Conservation (phyloP, 2,329 filamentous ascomycete genomes). For the Chaetomium olivaceum region DNA sequence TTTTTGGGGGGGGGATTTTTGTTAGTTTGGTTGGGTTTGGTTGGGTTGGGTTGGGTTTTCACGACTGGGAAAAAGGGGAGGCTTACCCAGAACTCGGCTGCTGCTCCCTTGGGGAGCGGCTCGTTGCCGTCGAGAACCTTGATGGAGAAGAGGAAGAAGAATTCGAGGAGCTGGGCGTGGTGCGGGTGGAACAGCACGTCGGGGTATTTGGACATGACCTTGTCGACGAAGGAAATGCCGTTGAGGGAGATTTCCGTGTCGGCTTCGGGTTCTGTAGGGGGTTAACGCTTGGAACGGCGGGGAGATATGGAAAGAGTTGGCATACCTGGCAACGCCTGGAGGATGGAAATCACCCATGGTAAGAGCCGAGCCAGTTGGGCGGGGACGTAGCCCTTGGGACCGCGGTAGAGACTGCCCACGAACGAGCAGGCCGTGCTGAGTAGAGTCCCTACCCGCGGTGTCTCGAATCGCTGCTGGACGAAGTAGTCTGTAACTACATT, state of each 20-base stretch:
- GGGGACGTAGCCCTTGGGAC: constrained; percentile 46
- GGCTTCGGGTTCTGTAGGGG: constrained; percentile 52
- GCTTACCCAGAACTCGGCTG: constrained; percentile 72
- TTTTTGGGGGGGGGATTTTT: background rate
- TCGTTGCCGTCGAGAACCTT: constrained; percentile 70
- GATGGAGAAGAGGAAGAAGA: constrained; percentile 71
- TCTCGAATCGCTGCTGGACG: constrained; percentile 57
- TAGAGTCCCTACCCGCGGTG: constrained; percentile 66
- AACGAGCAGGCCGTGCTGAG: constrained; percentile 73
- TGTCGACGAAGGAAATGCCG: constrained; percentile 70
- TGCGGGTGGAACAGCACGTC: constrained; percentile 61
- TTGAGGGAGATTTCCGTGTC: constrained; percentile 74
- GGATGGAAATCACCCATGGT: constrained; percentile 62
- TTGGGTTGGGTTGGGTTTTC: no score
- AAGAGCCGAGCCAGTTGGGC: constrained; percentile 55
- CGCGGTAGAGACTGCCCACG: constrained; percentile 58
- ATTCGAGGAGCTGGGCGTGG: constrained; percentile 58
- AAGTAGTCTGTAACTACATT: constrained; percentile 67
- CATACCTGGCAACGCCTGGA: constrained; percentile 63
- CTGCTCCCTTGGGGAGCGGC: constrained; percentile 71
- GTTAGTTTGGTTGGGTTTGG: background rate
- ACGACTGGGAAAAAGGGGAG: no score
- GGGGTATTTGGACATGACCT: constrained; percentile 61
- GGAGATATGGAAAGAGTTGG: constrained; percentile 2
- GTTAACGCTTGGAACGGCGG: constrained; percentile 8